Conservation (phyloP, 805 yeast species). For the Barnettozyma sucrosica region DNA sequence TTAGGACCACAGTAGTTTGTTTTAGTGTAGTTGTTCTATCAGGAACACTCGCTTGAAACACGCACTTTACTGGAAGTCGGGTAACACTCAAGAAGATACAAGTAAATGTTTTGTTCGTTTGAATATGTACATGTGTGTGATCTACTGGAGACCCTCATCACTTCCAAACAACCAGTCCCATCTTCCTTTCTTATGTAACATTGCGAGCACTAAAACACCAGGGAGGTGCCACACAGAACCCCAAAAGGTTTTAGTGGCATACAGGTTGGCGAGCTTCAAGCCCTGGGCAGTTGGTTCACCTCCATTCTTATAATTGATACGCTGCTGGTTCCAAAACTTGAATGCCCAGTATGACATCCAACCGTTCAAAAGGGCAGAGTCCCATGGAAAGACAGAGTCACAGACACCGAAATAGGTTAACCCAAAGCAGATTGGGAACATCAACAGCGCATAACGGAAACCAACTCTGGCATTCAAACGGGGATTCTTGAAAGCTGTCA, state of each 20-base stretch:
- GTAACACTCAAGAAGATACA: neutral
- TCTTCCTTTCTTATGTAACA: slow-evolving; percentile 91
- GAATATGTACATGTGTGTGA: neutral
- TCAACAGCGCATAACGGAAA: slow-evolving; percentile 77
- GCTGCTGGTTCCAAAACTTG: slow-evolving; percentile 83
- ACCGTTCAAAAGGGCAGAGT: slow-evolving; percentile 73
- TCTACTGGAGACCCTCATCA: slow-evolving; percentile 9
- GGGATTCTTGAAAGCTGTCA: slow-evolving; percentile 94
- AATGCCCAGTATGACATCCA: slow-evolving; percentile 81
- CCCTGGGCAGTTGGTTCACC: slow-evolving; percentile 49
- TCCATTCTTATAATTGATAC: slow-evolving; percentile 42
- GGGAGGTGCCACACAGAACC: slow-evolving; percentile 94
- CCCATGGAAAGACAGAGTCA: slow-evolving; percentile 75
- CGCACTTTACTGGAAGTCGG: neutral
- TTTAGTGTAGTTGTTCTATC: neutral
- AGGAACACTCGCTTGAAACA: neutral
- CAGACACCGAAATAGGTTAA: slow-evolving; percentile 73
- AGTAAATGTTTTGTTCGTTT: neutral
- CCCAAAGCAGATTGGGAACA: slow-evolving; percentile 92
- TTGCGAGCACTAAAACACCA: slow-evolving; percentile 80
- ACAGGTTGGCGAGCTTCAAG: slow-evolving; percentile 49
- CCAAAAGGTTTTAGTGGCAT: slow-evolving; percentile 87
- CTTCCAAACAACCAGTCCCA: slow-evolving; percentile 68
- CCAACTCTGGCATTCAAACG: slow-evolving; percentile 90
- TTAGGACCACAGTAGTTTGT: neutral